Conservation (phyloP, 116 monocot genomes). For the Papilionanthe hybrid region DNA sequence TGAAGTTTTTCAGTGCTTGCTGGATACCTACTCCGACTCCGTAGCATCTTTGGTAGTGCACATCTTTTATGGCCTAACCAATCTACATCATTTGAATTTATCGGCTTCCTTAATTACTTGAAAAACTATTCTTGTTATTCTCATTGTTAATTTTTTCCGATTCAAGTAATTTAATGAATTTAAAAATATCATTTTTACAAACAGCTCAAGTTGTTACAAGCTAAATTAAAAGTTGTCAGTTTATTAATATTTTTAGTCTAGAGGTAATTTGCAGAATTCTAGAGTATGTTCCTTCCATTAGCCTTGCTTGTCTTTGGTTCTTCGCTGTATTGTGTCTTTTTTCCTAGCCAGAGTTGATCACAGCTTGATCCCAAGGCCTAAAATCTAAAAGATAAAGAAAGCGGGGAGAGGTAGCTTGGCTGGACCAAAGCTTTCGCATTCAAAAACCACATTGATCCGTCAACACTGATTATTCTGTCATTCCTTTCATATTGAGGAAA, state of each 20-base stretch:
- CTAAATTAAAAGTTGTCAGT: background rate
- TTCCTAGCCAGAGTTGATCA: background rate
- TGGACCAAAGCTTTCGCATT: background rate
- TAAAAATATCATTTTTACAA: background rate
- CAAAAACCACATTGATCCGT: background rate
- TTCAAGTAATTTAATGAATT: background rate
- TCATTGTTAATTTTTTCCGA: background rate
- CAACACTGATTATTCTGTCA: background rate
- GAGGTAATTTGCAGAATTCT: background rate
- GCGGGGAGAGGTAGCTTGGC: background rate
- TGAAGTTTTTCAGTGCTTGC: slow-evolving; percentile 67
- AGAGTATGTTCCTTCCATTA: background rate
- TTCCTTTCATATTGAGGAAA: background rate
- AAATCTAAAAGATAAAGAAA: background rate
- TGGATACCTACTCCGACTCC: slow-evolving; percentile 50
- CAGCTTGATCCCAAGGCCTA: background rate
- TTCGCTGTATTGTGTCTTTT: background rate
- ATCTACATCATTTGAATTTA: slow-evolving; percentile 7
- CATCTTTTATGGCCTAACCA: background rate
- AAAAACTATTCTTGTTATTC: background rate
- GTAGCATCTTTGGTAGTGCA: slow-evolving; percentile 38
- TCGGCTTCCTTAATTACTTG: background rate
- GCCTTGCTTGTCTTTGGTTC: background rate
- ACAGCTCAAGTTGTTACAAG: slow-evolving; percentile 1
- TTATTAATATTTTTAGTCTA: background rate